A percentile compares a stretch with the other conserved stretches of the same genome.
phyloP scores from a whole-genome alignment of 108 stramenopile genomes.

The Cyclotella distinguenda region DNA sequence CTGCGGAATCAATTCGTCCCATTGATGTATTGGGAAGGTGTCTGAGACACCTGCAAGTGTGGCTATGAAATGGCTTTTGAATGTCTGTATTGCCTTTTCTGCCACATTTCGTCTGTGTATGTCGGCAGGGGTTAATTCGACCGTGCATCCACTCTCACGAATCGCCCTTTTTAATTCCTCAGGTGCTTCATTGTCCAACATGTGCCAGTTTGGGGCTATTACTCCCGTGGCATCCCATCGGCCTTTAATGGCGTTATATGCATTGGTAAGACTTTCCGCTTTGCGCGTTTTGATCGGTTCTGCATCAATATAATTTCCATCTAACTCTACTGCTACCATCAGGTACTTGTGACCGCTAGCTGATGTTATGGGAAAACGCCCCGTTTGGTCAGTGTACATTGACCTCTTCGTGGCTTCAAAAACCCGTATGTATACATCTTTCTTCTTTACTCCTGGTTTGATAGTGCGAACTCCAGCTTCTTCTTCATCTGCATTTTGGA shows the following conservation, averaged over 20 bases:
- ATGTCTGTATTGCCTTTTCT: conserved; percentile 54
- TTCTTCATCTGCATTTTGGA: not conserved
- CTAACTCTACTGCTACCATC: not conserved
- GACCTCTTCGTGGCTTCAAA: conserved; percentile 1
- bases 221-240: conserved; percentile 11
- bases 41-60: conserved; percentile 27
- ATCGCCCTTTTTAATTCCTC: not conserved
- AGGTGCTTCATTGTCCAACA: not conserved
- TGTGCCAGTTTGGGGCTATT: not conserved
- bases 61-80: conserved; percentile 50
- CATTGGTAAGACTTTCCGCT: conserved; percentile 4
- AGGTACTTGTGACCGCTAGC: not conserved
- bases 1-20: not conserved
- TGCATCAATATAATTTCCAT: conserved; percentile 14
- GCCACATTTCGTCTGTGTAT: conserved; percentile 41
- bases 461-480: not conserved
- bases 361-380: not conserved
- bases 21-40: not conserved
- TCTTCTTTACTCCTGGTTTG: not conserved
- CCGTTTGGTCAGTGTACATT: conserved; percentile 47
- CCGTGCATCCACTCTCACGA: not conserved
- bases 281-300: conserved; percentile 8
- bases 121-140: conserved; percentile 34
- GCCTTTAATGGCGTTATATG: conserved; percentile 1
- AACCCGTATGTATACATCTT: not conserved